Conservation (phyloP, 1,284 basidiomycete species). For the Chondrostereum purpureum region DNA sequence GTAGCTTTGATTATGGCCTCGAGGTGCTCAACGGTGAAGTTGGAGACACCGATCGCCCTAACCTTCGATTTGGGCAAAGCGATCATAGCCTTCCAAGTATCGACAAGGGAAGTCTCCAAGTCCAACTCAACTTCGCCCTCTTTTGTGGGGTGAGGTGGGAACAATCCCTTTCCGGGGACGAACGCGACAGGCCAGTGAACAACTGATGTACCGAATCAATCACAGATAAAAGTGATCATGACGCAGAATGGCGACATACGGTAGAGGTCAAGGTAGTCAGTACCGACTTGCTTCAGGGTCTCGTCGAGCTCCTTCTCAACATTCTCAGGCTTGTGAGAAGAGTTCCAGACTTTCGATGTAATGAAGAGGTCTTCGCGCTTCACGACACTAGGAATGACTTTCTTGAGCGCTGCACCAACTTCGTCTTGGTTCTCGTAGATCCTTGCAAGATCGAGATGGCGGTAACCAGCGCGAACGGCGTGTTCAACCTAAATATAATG, state of each 20-base stretch:
- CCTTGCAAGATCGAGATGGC: conserved; percentile 76
- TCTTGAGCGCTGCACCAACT: conserved; percentile 66
- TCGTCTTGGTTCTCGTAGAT: conserved; percentile 74
- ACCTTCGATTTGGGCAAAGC: conserved; percentile 49
- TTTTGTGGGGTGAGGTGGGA: conserved; percentile 43
- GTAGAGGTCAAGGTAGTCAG: conserved; percentile 78
- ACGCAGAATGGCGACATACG: conserved; percentile 29
- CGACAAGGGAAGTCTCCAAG: conserved; percentile 52
- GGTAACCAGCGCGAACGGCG: conserved; percentile 69
- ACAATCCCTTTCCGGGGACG: conserved; percentile 50
- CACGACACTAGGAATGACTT: conserved; percentile 73
- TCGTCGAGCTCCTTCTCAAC: conserved; percentile 72
- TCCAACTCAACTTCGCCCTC: conserved; percentile 52
- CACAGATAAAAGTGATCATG: too few species aligned
- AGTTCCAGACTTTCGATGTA: conserved; percentile 81
- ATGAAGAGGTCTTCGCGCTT: conserved; percentile 80
- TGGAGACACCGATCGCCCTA: conserved; percentile 69
- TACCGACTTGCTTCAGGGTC: conserved; percentile 65
- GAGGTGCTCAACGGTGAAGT: conserved; percentile 68
- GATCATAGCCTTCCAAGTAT: conserved; percentile 83
- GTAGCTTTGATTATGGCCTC: conserved; percentile 70
- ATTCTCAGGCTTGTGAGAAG: conserved; percentile 50
- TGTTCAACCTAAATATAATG: conserved; percentile 50
- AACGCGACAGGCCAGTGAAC: conserved; percentile 89
- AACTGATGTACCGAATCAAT: conserved; percentile 32